Conservation (phyloP, 2,329 filamentous ascomycete genomes). For the Fusarium tupiense region DNA sequence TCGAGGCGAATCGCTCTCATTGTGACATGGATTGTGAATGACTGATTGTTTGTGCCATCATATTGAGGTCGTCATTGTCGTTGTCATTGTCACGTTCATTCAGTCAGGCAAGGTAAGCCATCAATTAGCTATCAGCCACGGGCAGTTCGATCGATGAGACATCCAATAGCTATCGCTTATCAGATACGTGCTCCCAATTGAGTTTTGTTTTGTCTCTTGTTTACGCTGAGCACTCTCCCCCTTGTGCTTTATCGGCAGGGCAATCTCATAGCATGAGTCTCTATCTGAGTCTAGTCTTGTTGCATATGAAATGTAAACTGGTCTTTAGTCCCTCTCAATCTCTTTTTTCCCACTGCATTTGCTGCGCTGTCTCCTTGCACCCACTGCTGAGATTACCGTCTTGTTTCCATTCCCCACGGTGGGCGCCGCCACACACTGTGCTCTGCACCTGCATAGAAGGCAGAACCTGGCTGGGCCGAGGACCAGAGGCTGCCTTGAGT, state of each 20-base stretch:
- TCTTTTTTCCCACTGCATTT: conserved; percentile 10
- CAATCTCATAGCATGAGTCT: conserved; percentile 13
- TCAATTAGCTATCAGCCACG: conserved; percentile 35
- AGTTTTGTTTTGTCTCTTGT: conserved; percentile 26
- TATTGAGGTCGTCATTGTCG: conserved; percentile 8
- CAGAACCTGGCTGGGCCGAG: conserved; percentile 39
- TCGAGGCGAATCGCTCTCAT: conserved; percentile 14
- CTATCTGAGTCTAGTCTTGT: conserved; percentile 11
- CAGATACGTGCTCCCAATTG: conserved; percentile 9
- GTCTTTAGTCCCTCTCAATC: conserved; percentile 12
- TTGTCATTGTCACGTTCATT: background rate
- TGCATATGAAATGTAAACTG: background rate
- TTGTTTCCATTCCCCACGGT: conserved; percentile 46
- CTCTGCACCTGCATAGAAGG: conserved; percentile 38
- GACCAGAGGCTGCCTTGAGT: conserved; percentile 29
- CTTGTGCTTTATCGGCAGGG: conserved; percentile 9
- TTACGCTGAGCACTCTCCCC: conserved; percentile 11
- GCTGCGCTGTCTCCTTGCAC: conserved; percentile 16
- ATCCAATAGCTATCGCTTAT: conserved; percentile 9
- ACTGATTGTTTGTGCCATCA: conserved; percentile 1
- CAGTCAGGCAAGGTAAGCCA: conserved; percentile 7
- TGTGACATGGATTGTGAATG: conserved; percentile 21
- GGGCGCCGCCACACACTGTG: conserved; percentile 39
- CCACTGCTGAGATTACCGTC: conserved; percentile 43
- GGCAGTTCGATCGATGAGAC: conserved; percentile 4